These are phyloP conservation scores for Macadamia tetraphylla DNA, from an alignment of 164 flowering plant species.

Conservation along the genomic window DNA sequence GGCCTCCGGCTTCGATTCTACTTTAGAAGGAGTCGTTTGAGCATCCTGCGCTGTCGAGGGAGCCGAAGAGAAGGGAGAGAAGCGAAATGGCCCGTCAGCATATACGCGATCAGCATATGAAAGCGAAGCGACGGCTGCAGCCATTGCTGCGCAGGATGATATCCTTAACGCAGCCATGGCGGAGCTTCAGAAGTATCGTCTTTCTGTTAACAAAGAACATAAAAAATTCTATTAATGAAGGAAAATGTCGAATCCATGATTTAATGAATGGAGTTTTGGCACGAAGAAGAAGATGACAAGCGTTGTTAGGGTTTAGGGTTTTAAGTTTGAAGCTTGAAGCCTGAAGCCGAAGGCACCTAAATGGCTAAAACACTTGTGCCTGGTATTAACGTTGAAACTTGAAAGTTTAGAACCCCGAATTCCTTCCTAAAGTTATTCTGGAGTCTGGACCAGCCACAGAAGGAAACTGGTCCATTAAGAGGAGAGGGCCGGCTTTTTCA, in stretches of 20 bases:
- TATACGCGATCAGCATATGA: conserved; percentile 22
- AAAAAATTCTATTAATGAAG: not conserved
- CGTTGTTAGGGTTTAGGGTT: not conserved
- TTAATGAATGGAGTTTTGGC: not conserved
- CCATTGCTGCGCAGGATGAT: conserved; percentile 32
- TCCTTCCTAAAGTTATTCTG: too few species aligned
- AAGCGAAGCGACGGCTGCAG: conserved; percentile 34
- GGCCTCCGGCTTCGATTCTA: conserved; percentile 21
- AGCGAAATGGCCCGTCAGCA: conserved; percentile 49
- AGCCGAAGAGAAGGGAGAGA: conserved; percentile 32
- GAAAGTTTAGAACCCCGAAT: too few species aligned
- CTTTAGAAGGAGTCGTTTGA: conserved; percentile 13
- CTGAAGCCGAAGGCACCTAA: not conserved
- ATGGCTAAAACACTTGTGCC: too few species aligned
- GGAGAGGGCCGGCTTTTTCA: too few species aligned
- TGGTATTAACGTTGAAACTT: too few species aligned
- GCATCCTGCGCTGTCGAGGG: conserved; percentile 19
- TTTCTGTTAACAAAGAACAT: not conserved
- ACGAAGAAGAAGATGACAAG: not conserved
- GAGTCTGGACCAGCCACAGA: too few species aligned
- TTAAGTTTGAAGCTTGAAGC: not conserved
- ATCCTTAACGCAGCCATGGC: conserved; percentile 34
- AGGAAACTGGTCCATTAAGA: too few species aligned
- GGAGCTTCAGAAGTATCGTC: not conserved
- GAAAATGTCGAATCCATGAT: not conserved